Conservation (phyloP, 345 rosid genomes). For the Brassica juncea region DNA sequence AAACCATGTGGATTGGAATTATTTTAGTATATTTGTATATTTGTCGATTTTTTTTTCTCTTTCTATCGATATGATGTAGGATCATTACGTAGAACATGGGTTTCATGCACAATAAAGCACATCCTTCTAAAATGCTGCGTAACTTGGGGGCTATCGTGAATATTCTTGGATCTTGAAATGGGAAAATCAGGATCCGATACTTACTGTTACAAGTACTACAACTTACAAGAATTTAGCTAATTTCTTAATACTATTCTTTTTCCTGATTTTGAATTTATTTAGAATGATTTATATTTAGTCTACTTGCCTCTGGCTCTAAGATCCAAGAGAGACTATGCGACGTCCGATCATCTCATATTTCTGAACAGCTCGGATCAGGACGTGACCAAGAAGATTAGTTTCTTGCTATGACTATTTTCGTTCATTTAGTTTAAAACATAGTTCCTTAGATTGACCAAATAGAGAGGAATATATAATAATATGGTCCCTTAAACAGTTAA, state of each 20-base stretch:
- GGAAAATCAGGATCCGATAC: slow-evolving; percentile 16
- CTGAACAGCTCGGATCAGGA: background rate
- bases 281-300: background rate
- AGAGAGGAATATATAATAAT: too few species aligned
- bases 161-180: slow-evolving; percentile 38
- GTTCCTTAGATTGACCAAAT: too few species aligned
- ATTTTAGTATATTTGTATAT: background rate
- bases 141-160: slow-evolving; percentile 14
- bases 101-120: background rate
- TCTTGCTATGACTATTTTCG: background rate
- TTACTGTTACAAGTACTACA: slow-evolving; percentile 2
- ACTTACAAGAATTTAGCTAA: slow-evolving; percentile 4
- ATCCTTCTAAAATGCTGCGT: background rate
- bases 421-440: background rate
- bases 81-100: slow-evolving; percentile 5
- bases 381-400: slow-evolving; percentile 1
- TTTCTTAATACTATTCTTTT: background rate
- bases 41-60: background rate
- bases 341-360: background rate
- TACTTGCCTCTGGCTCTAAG: background rate
- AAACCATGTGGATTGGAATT: slow-evolving; percentile 13
- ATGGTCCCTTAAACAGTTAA: too few species aligned
- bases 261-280: background rate
- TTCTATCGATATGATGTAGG: background rate
- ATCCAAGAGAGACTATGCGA: background rate